Base-by-base conservation (phyloP, 2,329 filamentous ascomycete genomes). In the Fusarium coicis region DNA sequence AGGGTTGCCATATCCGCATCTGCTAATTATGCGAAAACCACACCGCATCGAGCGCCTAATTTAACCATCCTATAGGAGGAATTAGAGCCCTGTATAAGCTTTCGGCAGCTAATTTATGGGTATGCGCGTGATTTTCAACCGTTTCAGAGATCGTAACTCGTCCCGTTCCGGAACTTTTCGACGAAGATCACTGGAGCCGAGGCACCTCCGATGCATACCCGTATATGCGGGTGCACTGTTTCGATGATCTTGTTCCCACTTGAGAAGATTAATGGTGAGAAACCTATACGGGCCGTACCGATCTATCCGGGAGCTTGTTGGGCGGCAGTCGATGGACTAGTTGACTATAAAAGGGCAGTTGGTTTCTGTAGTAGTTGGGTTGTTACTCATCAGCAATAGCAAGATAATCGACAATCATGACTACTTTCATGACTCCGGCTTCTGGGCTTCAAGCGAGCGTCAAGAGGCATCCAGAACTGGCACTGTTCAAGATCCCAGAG, bases 401-500 rank as follows among this genome's bases (percentile, higher is more conserved):
- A 30, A n/a, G 4, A 14, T 2, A 14, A 16, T 18, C 39, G 9
- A 15, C 18, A 16, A 66, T 15, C 15, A 66, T 66, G 63, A 16
- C 2, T 6, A 15, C 28, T 12, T 53, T 72, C 4, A 47, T 50
- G 36, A 68, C 68, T 8, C 69, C 64, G 4, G 21, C 54, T 11
- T 47, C 63, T 8, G 63, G 16, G 15, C 53, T 72, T 6, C 30
- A 57, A 40, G 47, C 10, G 18, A 64, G 44, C 7, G 36, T 21
- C 12, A 28, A 46, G 14, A 63, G 59, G 21, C 32, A 68, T n/a
- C 49, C 57, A 11, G 23, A 44, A 18, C 23, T 36, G 21, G 63
- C 74, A 15, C 64, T 67, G 14, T 49, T 79, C 16, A 74, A 74
- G 37, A 28, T 54, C 3, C 61, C 72, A 12, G 32, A 42, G 15